phyloP scores from a whole-genome alignment of 2,329 filamentous ascomycete genomes.

The Coniochaeta sp. region DNA sequence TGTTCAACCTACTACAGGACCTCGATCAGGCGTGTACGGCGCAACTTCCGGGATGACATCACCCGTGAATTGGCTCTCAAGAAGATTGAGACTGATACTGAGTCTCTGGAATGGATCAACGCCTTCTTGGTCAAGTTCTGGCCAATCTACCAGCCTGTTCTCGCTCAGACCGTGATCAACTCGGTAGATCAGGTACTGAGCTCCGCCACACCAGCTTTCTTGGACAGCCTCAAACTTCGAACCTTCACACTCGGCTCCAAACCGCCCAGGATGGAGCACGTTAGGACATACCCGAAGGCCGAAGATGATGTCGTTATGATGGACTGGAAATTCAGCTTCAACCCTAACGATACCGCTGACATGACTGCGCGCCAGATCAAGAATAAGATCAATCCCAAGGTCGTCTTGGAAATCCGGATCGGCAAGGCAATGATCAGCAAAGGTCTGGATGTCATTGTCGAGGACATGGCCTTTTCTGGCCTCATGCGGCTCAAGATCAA shows the following conservation, averaged over 20 bases:
- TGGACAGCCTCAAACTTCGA: slow-evolving; percentile 90
- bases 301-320: slow-evolving; percentile 95
- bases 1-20: slow-evolving; percentile 97
- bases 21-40: slow-evolving; percentile 83
- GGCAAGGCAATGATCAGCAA: slow-evolving; percentile 97
- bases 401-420: slow-evolving; percentile 88
- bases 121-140: slow-evolving; percentile 98
- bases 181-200: slow-evolving; percentile 95
- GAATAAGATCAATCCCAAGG: slow-evolving; percentile 94
- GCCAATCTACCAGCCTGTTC: slow-evolving; percentile 94
- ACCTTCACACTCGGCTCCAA: slow-evolving; percentile 92
- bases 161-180: slow-evolving; percentile 85
- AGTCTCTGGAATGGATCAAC: slow-evolving; percentile 98
- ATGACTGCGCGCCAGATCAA: slow-evolving; percentile 85
- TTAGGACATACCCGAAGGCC: slow-evolving; percentile 94
- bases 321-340: slow-evolving; percentile 99
- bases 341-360: slow-evolving; percentile 86
- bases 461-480: slow-evolving; percentile 94
- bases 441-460: slow-evolving; percentile 92
- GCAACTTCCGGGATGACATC: slow-evolving; percentile 94
- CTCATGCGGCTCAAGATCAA: slow-evolving; percentile 97
- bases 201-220: slow-evolving; percentile 81
- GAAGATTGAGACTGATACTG: slow-evolving; percentile 80
- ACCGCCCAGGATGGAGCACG: slow-evolving; percentile 91
- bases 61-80: slow-evolving; percentile 82